phyloP scores from a whole-genome alignment of 1,284 basidiomycete genomes.

The Fereydounia khargensis region DNA sequence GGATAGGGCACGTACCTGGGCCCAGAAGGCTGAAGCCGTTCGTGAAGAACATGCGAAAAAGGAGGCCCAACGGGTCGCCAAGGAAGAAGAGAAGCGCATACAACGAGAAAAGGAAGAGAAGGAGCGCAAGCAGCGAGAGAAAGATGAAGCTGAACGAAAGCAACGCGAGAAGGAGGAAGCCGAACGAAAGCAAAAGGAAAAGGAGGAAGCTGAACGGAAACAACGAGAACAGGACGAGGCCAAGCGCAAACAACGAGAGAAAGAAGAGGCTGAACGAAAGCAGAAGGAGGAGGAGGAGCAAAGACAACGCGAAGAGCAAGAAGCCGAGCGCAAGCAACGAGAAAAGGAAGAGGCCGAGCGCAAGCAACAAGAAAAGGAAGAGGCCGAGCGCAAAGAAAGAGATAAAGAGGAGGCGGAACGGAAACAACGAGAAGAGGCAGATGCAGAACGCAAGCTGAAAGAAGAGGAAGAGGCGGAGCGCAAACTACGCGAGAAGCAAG shows the following conservation, averaged over 20 bases:
- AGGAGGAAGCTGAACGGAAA: background rate
- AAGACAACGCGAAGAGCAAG: slow-evolving; percentile 3
- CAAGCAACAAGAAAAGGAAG: background rate
- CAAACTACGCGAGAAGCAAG: background rate
- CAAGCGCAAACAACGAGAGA: background rate
- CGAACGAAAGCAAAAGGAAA: slow-evolving; percentile 5
- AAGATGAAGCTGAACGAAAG: background rate
- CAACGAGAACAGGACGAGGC: background rate
- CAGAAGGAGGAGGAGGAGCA: slow-evolving; percentile 1
- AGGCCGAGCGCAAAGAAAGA: background rate
- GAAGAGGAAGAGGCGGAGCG: background rate
- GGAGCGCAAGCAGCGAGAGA: background rate
- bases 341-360: slow-evolving; percentile 3
- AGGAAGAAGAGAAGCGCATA: background rate
- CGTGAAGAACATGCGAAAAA: no score
- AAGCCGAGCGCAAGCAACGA: background rate
- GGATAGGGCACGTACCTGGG: background rate
- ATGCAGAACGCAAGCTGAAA: background rate
- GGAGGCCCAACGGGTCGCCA: no score
- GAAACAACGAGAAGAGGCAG: slow-evolving; percentile 1
- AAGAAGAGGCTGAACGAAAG: slow-evolving; percentile 1
- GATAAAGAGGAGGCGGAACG: slow-evolving; percentile 1
- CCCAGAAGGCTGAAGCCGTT: background rate
- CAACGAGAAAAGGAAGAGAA: background rate
- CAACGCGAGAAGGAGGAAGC: background rate